Evolutionary conservation across 1,284 basidiomycete genomes (phyloP), one percentile per base, ranked within the genome.

Genomic region (Fistulina hepatica): DNA sequence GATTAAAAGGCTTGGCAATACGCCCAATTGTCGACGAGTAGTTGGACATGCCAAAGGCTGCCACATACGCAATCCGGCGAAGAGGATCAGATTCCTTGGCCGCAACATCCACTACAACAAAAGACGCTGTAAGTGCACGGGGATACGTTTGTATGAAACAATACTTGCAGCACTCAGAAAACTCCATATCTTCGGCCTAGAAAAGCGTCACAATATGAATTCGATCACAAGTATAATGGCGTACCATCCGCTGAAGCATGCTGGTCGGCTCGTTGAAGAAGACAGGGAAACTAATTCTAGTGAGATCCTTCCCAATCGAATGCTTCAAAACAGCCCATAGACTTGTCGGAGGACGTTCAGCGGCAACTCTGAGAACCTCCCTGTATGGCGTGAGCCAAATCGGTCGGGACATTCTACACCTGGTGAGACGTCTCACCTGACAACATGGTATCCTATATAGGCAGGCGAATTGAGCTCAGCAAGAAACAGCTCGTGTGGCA

Each of bases 21-120:
- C 91, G 74, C 3, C 89, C 88, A 48, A 95, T 90, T 1, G 94
- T 97, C 20, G 88, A 92, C 9, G 88, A 91, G 62, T 98, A 97
- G 63, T 97, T 97, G 27, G 85, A 90, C 89, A 95, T 95, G 2
- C 92, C 94, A 58, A 97, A 98, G 0, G 91, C 94, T 9, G 86
- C 91, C 3, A 98, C 91, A 52, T 82, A 98, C 1, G 91, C 92
- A 41, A 97, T 78, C 6, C 94, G 77, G 41, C 79, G 76, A 33
- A 84, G 71, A 5, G 88, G 77, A 52, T 95, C 89, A 23, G 59
- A 54, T 53, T 94, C 85, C 36, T 66, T 64, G 2, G 76, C 76
- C 9, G 94, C 94, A 3, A 81, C 78, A 52, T 94, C 90, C 48
- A 94, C 84, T 88, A 26, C n/a, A 36, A 12, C 11, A 38, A 21